Evolutionary conservation across 2,329 filamentous ascomycete species (phyloP).

Genomic region (Hymenoscyphus scutula): DNA sequence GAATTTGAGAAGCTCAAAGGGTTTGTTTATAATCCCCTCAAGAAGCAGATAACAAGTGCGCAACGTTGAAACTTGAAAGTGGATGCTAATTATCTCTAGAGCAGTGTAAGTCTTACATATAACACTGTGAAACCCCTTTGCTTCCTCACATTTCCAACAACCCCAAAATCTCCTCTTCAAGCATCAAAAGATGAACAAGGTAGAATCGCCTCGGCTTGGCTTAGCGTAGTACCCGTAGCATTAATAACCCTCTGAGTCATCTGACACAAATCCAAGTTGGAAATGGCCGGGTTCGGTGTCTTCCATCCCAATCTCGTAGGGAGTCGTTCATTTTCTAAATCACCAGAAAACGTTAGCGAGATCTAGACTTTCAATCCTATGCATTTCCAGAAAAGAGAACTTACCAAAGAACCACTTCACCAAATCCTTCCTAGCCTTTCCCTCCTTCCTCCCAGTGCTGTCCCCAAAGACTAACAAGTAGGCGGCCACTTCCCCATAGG

Average conservation of each 20-base stretch:
- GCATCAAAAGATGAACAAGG: background rate
- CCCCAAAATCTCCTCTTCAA: background rate
- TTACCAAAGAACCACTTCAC: background rate
- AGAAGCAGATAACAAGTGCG: no score
- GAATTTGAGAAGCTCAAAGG: no score
- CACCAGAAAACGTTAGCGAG: background rate
- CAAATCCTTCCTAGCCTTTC: background rate
- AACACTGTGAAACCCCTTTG: no score
- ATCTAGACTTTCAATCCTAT: no score
- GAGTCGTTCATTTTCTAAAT: background rate
- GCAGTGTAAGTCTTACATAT: no score
- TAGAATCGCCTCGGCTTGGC: background rate
- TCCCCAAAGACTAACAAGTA: background rate
- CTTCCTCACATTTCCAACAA: no score
- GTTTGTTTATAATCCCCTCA: no score
- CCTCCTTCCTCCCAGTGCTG: background rate
- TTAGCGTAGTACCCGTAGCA: background rate
- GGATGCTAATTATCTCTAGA: no score
- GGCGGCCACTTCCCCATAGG: background rate
- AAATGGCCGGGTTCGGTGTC: background rate
- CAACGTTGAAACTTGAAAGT: no score
- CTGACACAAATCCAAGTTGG: background rate
- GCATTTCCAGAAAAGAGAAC: background rate
- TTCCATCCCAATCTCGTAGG: background rate
- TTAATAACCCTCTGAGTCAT: background rate